Percentiles rank a stretch among this genome's conserved stretches.
These are phyloP conservation scores for Limonium bicolor DNA, from an alignment of 148 eudicot genomes.

Conservation along the genomic window DNA sequence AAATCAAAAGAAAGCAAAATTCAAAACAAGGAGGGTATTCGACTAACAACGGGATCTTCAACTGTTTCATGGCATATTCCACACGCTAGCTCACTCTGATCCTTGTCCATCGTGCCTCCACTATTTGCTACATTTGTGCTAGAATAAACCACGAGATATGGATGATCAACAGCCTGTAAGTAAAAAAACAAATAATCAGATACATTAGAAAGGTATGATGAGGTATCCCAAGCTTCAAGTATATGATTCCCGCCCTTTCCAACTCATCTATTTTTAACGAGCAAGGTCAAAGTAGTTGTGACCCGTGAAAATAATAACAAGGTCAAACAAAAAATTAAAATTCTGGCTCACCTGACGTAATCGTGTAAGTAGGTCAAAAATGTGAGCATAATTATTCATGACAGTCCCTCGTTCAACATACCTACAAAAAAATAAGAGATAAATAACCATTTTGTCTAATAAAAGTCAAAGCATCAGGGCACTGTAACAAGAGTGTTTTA, in stretches of 20 bases:
- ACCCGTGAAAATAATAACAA: neutral
- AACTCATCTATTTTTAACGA: too few species aligned
- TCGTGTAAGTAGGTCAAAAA: slow-evolving; percentile 84
- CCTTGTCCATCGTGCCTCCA: slow-evolving; percentile 20
- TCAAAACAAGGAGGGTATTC: neutral
- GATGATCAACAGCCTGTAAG: slow-evolving; percentile 92
- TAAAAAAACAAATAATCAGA: slow-evolving; percentile 3
- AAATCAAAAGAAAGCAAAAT: neutral
- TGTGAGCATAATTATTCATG: slow-evolving; percentile 87
- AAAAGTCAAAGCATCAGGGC: too few species aligned
- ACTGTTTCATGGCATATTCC: slow-evolving; percentile 68
- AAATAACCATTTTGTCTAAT: too few species aligned
- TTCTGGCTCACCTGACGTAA: slow-evolving; percentile 53
- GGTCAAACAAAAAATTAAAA: neutral
- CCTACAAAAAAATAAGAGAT: slow-evolving; percentile 37
- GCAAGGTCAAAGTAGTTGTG: neutral
- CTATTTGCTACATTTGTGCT: slow-evolving; percentile 28
- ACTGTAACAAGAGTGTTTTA: too few species aligned
- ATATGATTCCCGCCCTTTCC: too few species aligned
- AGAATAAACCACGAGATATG: slow-evolving; percentile 89
- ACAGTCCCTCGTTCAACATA: slow-evolving; percentile 55
- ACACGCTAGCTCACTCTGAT: slow-evolving; percentile 38
- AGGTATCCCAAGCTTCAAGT: too few species aligned
- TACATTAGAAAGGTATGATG: neutral
- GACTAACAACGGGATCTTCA: slow-evolving; percentile 69